Conservation (phyloP, 1,284 basidiomycete genomes). For the Kalmanozyma brasiliensis region DNA sequence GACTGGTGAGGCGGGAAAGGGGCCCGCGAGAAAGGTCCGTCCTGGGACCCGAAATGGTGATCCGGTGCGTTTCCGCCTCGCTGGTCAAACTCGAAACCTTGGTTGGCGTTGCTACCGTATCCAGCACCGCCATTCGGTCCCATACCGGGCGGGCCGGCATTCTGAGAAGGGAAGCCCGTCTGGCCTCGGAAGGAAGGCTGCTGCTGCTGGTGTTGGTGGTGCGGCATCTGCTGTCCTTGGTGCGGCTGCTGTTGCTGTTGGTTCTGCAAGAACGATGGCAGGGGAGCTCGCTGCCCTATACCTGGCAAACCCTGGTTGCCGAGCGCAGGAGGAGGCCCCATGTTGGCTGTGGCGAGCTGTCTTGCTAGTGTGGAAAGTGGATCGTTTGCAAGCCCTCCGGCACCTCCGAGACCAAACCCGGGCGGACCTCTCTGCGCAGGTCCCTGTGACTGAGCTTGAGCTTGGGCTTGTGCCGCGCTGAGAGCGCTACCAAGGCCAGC, state of each 20-base stretch:
- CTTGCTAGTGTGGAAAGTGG: conserved; percentile 45
- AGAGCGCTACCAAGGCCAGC: conserved; percentile 51
- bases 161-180: conserved; percentile 9
- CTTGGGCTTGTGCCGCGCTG: conserved; percentile 50
- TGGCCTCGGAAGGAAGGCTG: conserved; percentile 19
- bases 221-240: conserved; percentile 8
- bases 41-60: conserved; percentile 7
- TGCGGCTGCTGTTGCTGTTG: conserved; percentile 28
- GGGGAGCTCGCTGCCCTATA: conserved; percentile 21
- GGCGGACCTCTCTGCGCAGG: conserved; percentile 16
- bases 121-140: conserved; percentile 9
- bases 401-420: conserved; percentile 17
- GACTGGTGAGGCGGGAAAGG: conserved; percentile 19
- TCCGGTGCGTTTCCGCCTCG: neutral
- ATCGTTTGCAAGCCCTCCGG: conserved; percentile 27
- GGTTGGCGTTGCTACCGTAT: conserved; percentile 13
- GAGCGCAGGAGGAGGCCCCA: neutral
- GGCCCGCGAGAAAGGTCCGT: conserved; percentile 1
- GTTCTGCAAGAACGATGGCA: conserved; percentile 35
- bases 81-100: conserved; percentile 28
- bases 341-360: conserved; percentile 48
- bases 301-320: conserved; percentile 8
- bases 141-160: conserved; percentile 11
- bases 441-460: conserved; percentile 31
- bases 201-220: conserved; percentile 21